A percentile compares a stretch with the other conserved stretches of the same genome.
These are phyloP conservation scores for Entophlyctis helioformis DNA, from an alignment of 192 early-diverging fungal species.

Conservation along the genomic window DNA sequence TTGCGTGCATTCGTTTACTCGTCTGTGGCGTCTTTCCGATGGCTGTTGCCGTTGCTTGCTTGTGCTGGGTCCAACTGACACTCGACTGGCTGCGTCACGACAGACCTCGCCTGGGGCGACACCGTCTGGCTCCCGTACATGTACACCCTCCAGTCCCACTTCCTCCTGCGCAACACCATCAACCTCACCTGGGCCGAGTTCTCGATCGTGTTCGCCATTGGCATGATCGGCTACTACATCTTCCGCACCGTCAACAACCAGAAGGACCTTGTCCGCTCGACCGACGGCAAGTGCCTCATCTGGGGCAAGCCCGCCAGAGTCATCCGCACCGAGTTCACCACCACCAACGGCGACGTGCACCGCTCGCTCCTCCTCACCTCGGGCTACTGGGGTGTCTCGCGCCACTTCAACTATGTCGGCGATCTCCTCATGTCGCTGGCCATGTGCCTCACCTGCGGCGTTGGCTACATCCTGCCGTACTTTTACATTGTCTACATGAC, in stretches of 20 bases:
- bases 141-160: conserved; percentile 76
- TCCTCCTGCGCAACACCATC: conserved; percentile 56
- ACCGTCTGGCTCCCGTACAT: conserved; percentile 69
- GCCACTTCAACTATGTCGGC: conserved; percentile 77
- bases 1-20: background rate
- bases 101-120: conserved; percentile 69
- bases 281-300: conserved; percentile 60
- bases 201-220: conserved; percentile 29
- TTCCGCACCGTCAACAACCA: conserved; percentile 72
- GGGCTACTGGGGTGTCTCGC: conserved; percentile 74
- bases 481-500: conserved; percentile 76
- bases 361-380: conserved; percentile 51
- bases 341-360: conserved; percentile 62
- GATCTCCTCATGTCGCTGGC: conserved; percentile 61
- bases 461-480: conserved; percentile 54
- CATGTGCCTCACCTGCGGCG: conserved; percentile 62
- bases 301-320: conserved; percentile 66
- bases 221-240: conserved; percentile 63
- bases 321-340: conserved; percentile 58
- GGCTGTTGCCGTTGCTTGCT: too few relatives aligned
- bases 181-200: conserved; percentile 50
- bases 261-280: conserved; percentile 59
- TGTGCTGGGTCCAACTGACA: too few relatives aligned
- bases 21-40: too few relatives aligned
- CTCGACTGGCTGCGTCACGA: background rate